Evolutionary conservation across 371 early-diverging fungal species (phyloP).

Genomic region (Umbelopsis sp.): DNA sequence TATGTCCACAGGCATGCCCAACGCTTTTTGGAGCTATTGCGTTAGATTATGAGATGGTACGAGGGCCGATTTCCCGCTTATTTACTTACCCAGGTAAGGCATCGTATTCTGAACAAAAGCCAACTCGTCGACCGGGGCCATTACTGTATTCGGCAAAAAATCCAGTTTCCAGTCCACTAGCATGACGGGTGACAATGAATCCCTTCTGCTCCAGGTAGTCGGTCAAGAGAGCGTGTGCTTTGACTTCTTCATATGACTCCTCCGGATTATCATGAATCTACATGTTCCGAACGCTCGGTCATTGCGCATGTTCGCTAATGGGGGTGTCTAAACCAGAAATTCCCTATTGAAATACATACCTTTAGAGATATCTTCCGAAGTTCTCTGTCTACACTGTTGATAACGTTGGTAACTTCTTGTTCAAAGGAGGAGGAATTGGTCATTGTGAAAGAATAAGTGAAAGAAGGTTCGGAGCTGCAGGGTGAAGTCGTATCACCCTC

Average conservation of each 20-base stretch:
- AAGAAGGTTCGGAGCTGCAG: slow-evolving; percentile 11
- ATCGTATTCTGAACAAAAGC: slow-evolving; percentile 69
- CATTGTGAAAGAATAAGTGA: neutral
- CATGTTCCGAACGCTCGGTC: slow-evolving; percentile 6
- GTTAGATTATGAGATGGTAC: no score
- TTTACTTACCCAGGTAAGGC: slow-evolving; percentile 59
- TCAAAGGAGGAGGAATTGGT: slow-evolving; percentile 19
- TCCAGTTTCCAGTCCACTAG: slow-evolving; percentile 63
- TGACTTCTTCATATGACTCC: slow-evolving; percentile 56
- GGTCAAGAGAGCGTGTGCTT: slow-evolving; percentile 59
- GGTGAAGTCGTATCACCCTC: neutral
- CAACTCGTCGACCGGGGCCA: slow-evolving; percentile 48
- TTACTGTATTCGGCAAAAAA: slow-evolving; percentile 61
- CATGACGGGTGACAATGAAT: slow-evolving; percentile 57
- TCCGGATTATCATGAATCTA: slow-evolving; percentile 69
- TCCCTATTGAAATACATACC: neutral
- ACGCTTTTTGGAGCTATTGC: slow-evolving; percentile 28
- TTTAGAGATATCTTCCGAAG: slow-evolving; percentile 20
- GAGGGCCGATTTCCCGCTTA: no score
- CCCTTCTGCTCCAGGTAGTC: slow-evolving; percentile 59
- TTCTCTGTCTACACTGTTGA: slow-evolving; percentile 13
- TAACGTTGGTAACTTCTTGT: slow-evolving; percentile 10
- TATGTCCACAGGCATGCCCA: slow-evolving; percentile 73
- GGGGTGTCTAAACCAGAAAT: neutral
- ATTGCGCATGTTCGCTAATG: neutral